Evolutionary conservation across 768 basidiomycete species (phyloP).

Genomic region (Nevesoporus exiguus): DNA sequence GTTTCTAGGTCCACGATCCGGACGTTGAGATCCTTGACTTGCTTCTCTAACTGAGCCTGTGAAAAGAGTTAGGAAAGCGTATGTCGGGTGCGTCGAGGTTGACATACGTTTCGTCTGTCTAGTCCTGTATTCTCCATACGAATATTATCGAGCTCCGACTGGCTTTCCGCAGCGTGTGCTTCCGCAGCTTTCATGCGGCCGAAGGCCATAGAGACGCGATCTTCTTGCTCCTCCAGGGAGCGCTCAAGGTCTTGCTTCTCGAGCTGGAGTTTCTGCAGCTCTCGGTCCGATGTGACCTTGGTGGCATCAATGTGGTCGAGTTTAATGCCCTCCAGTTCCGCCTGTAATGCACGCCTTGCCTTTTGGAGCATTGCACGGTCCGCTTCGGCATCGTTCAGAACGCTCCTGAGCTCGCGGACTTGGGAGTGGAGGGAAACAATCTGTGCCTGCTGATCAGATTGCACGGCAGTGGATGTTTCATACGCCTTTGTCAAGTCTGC

Average conservation of each 20-base stretch:
- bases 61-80: neutral
- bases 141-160: slow-evolving; percentile 70
- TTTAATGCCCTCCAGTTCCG: slow-evolving; percentile 78
- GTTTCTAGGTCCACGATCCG: slow-evolving; percentile 83
- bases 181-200: slow-evolving; percentile 85
- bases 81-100: neutral
- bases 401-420: slow-evolving; percentile 75
- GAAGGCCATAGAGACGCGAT: slow-evolving; percentile 65
- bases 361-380: slow-evolving; percentile 77
- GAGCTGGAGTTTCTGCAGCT: slow-evolving; percentile 69
- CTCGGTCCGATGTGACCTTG: slow-evolving; percentile 68
- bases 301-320: slow-evolving; percentile 67
- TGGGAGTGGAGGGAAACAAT: slow-evolving; percentile 83
- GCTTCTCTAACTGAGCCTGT: slow-evolving; percentile 80
- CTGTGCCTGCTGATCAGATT: slow-evolving; percentile 79
- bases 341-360: slow-evolving; percentile 75
- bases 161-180: slow-evolving; percentile 67
- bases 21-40: slow-evolving; percentile 79
- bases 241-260: slow-evolving; percentile 82
- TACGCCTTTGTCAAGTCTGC: slow-evolving; percentile 69
- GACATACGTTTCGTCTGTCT: slow-evolving; percentile 68
- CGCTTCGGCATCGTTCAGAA: slow-evolving; percentile 82
- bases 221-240: slow-evolving; percentile 73
- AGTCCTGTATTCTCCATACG: slow-evolving; percentile 80
- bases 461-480: slow-evolving; percentile 65